Evolutionary conservation across 2,329 filamentous ascomycete genomes (phyloP), one percentile per base, ranked within the genome.

Genomic region (Xylariaceae sp.): DNA sequence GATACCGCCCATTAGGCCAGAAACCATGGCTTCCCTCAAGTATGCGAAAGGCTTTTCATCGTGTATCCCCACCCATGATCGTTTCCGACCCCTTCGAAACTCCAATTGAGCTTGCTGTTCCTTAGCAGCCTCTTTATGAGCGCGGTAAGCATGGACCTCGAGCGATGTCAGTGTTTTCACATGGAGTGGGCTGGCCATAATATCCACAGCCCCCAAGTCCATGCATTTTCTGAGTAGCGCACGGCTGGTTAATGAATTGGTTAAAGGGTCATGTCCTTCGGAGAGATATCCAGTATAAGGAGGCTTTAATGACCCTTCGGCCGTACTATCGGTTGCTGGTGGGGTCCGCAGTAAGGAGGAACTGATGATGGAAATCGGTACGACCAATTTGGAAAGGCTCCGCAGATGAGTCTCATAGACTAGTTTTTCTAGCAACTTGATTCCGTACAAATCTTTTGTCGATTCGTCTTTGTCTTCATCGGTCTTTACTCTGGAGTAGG

Each of bases 21-120:
- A 93, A 5, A 96, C 91, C 89, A 96, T 95, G 40, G 87, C 88
- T 69, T 96, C 91, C 49, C 91, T 79, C 44, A 96, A 70, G 67
- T 95, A 95, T 14, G 88, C 84, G 68, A 90, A 95, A 1, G 90
- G 89, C 63, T 91, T 86, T 56, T 88, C 80, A 55, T 92, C 87
- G 59, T 88, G 81, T 10, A 94, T 78, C 21, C 91, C 90, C 34
- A 95, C 89, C 91, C 91, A 95, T 0, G 91, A 95, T 42, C 89
- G 80, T 66, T 94, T 94, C 44, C 90, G 79, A 36, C 84, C 82
- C 55, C 85, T 82, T 60, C 85, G 85, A 48, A 85, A 74, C 48
- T 86, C 85, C 45, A 90, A 63, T 50, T 90, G 77, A 16, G 82
- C 80, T 48, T 85, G 77, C 60, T 89, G 83, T 59, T 91, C 86